These are phyloP conservation scores for Cryptosporidium baileyi DNA, from an alignment of 169 alveolate genomes.

Conservation along the genomic window DNA sequence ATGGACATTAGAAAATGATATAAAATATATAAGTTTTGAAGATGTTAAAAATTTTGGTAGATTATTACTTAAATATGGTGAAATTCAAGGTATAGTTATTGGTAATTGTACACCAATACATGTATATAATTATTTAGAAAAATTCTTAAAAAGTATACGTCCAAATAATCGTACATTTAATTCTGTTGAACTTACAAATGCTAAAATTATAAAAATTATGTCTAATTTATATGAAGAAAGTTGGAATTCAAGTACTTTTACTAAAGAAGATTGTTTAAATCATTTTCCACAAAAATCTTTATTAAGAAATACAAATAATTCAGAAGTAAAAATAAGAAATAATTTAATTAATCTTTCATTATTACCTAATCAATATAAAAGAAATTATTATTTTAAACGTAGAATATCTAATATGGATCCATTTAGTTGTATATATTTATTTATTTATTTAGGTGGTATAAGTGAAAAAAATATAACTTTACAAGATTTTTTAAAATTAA, in stretches of 20 bases:
- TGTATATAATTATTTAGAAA: background rate
- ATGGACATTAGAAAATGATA: conserved; percentile 31
- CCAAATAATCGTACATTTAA: background rate
- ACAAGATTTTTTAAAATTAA: conserved; percentile 7
- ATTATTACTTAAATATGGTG: conserved; percentile 36
- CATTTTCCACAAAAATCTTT: background rate
- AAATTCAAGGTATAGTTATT: conserved; percentile 28
- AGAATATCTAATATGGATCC: conserved; percentile 21
- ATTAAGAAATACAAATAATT: background rate
- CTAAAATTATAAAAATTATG: background rate
- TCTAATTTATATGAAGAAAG: background rate
- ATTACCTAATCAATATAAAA: background rate
- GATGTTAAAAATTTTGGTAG: conserved; percentile 29
- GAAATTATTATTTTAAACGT: conserved; percentile 13
- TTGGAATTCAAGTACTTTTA: background rate
- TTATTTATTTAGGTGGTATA: conserved; percentile 1
- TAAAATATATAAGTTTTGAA: conserved; percentile 15
- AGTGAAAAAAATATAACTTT: background rate
- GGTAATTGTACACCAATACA: conserved; percentile 57
- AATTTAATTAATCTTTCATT: background rate
- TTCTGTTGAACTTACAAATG: background rate
- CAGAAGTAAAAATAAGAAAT: background rate
- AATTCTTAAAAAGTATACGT: background rate
- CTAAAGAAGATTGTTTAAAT: background rate
- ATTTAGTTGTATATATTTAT: background rate